These are phyloP conservation scores for Spirogloea muscicola DNA, from an alignment of 139 green algal genomes.

Conservation along the genomic window DNA sequence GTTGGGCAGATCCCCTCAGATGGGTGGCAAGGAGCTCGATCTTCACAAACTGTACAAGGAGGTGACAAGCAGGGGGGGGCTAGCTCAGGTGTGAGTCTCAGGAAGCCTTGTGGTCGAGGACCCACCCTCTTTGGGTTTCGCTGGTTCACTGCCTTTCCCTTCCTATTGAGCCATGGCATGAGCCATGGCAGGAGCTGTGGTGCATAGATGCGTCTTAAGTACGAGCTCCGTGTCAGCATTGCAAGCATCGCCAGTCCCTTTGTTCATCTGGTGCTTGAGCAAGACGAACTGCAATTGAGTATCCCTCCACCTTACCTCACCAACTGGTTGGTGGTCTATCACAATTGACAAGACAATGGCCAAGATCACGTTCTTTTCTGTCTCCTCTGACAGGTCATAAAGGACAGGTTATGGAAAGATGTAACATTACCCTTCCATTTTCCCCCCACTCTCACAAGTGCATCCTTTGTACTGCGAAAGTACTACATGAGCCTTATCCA, in stretches of 20 bases:
- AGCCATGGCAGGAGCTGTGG: too few species aligned
- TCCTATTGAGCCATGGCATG: too few species aligned
- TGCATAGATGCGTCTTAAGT: too few species aligned
- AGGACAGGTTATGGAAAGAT: conserved; percentile 33
- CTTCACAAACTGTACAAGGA: conserved; percentile 42
- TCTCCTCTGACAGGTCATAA: conserved; percentile 10
- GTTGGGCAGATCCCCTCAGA: conserved; percentile 41
- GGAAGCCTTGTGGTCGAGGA: too few species aligned
- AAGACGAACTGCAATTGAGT: too few species aligned
- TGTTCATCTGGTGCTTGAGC: too few species aligned
- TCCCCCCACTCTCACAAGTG: conserved; percentile 31
- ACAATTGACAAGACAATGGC: conserved; percentile 2
- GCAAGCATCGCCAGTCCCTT: too few species aligned
- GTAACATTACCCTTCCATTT: conserved; percentile 36
- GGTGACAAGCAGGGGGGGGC: conserved; percentile 22
- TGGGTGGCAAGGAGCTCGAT: conserved; percentile 42
- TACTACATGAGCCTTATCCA: conserved; percentile 38
- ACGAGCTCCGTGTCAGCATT: too few species aligned
- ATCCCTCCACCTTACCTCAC: too few species aligned
- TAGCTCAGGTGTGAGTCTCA: conserved; percentile 34
- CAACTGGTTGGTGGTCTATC: too few species aligned
- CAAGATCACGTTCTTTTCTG: neutral
- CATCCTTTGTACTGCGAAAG: conserved; percentile 38
- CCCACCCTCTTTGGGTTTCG: too few species aligned
- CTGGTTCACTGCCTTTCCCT: too few species aligned